Base-by-base conservation (phyloP, 192 early-diverging fungal species). In the Diversispora epigaea region DNA sequence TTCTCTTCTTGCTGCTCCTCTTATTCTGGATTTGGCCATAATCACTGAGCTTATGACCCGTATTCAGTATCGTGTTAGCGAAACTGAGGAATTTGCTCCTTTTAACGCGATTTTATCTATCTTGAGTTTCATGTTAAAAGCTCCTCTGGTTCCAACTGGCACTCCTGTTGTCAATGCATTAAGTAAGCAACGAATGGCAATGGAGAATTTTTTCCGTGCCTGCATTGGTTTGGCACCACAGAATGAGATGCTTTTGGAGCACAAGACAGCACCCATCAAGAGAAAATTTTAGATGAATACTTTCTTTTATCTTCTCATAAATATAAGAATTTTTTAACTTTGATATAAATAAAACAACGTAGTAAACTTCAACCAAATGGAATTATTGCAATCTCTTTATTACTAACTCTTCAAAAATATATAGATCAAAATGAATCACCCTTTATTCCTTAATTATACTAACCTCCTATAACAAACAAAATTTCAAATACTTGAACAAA, bases 121-220 rank as follows among this genome's bases (percentile, higher is more conserved):
- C 78, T 86, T 99, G 61, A 84, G 83, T 62, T 88, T 80, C 85
- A 95, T 99, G 95, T 92, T 99, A 84, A 99, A 99, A 90, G 97
- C 97, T 55, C 97, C 97, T 6, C 81, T 98, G 58, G 97, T 99
- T 40, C 88, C 95, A 25, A 87, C 89, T 73, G 92, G 93, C 75
- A 95, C 97, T 56, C 95, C 95, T 19, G 95, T 99, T 40, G 92
- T 99, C 78, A 99, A 99, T 79, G 93, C 97, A 22, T 86, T 98
- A 60, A 86, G 90, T 77, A 96, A 96, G 89, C 97, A 99, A 89
- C 89, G 97, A 65, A 84, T 87, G 77, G 95, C 94, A 68, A 92
- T 99, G 89, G 97, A 99, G 87, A 98, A 98, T 89, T 92, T 99
- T 76, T 90, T 99, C 84, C 87, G 97, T 68, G 97, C 97, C 44